These are phyloP conservation scores for Luffa aegyptiaca DNA, from an alignment of 306 rosid species.

Conservation along the genomic window DNA sequence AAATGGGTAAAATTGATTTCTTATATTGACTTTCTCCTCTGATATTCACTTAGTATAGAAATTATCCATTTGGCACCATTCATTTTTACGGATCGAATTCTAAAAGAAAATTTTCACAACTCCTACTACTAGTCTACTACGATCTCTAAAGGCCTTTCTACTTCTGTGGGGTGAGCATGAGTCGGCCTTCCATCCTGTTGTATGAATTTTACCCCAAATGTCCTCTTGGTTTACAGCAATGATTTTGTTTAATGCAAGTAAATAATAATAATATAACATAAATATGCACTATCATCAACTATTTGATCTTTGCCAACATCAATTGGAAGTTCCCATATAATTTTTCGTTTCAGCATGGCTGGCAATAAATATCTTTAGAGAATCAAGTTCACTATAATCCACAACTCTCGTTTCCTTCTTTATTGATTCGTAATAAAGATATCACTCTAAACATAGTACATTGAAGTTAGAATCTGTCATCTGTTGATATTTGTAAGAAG, in stretches of 20 bases:
- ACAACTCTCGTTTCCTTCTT: neutral
- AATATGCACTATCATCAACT: neutral
- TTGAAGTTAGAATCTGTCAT: neutral
- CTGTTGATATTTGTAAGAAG: neutral
- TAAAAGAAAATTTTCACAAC: neutral
- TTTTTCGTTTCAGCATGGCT: neutral
- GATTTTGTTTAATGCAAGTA: neutral
- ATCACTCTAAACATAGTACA: neutral
- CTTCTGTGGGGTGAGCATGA: neutral
- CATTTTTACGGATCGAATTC: neutral
- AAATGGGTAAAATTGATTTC: neutral
- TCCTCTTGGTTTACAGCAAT: neutral
- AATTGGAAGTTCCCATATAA: neutral
- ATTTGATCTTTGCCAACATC: neutral
- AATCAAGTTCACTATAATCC: neutral
- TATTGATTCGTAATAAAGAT: neutral
- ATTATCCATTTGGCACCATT: neutral
- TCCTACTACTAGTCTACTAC: neutral
- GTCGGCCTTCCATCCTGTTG: neutral
- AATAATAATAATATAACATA: neutral
- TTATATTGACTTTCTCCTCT: neutral
- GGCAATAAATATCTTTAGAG: neutral
- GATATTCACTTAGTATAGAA: neutral
- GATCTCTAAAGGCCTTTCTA: neutral
- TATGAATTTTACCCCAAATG: neutral